Base-by-base conservation (phyloP, 345 rosid species). In the Aquilaria malaccensis region DNA sequence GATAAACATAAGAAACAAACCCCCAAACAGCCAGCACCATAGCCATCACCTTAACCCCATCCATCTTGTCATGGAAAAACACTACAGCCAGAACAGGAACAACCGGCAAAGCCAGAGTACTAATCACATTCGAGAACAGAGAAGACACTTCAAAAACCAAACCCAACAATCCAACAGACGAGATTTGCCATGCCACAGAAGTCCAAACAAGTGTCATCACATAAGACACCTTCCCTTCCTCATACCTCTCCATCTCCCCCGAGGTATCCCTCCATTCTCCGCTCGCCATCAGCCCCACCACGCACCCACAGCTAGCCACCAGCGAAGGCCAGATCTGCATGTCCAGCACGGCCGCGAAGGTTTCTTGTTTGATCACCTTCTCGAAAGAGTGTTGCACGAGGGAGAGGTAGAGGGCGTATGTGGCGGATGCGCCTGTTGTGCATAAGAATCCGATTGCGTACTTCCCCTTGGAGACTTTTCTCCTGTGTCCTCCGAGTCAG, bases 11-110 rank as follows among this genome's bases (percentile, higher is more conserved):
- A 11, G 87, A 80, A 49, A 72, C 30, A 30, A 81, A 81, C 3
- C 87, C 85, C 86, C 84, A 81, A 10, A 79, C 14, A 2, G 86
- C 82, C 70, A 80, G 30, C 51, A 82, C 4, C 85, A 80, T 41
- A 1, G 85, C 81, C 10, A 85, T 69, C 22, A 53, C 81, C 77
- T 82, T 80, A n/a, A 76, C 66, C 2, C 85, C 90, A 22, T 80
- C 68, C 83, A 85, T 78, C 67, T 74, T 74, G 13, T 85, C 90
- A 58, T 67, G 74, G 61, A 85, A 82, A 52, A 82, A 67, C 10
- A 82, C n/a, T 46, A 82, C 79, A 10, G 82, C 83, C 10, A 82
- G 79, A 30, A 82, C 41, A 2, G 87, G 87, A 22, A 80, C 70
- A 13, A 73, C 58, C 6, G 85, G 85, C 75, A 76, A 61, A 9